A percentile compares a stretch with the other conserved stretches of the same genome.
Evolutionary conservation across 495 filamentous ascomycete species (phyloP).

Genomic region (Cercophora sp.): DNA sequence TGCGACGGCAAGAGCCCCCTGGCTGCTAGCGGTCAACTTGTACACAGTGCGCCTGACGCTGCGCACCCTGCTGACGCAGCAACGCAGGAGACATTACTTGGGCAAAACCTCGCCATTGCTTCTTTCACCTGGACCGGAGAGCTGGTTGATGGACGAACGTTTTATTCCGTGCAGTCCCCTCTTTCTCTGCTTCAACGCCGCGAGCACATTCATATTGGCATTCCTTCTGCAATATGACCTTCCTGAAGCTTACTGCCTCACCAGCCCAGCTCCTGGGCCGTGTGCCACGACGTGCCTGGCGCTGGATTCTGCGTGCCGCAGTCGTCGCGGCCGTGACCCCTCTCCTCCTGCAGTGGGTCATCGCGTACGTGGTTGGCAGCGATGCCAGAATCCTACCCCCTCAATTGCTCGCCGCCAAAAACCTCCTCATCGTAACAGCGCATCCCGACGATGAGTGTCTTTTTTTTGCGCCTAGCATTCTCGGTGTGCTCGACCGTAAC

Average conservation of each 20-base stretch:
- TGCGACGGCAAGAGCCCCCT: too few relatives aligned
- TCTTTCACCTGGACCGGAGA: background rate
- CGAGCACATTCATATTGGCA: too few relatives aligned
- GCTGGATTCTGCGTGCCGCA: conserved; percentile 24
- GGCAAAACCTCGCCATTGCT: background rate
- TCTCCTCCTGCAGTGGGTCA: conserved; percentile 33
- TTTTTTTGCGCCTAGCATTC: conserved; percentile 39
- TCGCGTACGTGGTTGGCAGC: conserved; percentile 35
- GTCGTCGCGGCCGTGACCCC: conserved; percentile 28
- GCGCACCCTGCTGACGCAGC: background rate
- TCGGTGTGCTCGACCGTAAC: conserved; percentile 37
- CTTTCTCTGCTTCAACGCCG: too few relatives aligned
- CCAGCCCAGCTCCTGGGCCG: conserved; percentile 13
- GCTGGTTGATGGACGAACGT: background rate
- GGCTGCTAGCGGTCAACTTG: too few relatives aligned
- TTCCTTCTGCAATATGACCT: too few relatives aligned
- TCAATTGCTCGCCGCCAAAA: conserved; percentile 33
- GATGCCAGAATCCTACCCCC: conserved; percentile 37
- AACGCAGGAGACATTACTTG: too few relatives aligned
- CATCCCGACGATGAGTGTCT: conserved; percentile 45
- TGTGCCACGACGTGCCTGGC: conserved; percentile 26
- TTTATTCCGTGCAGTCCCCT: background rate
- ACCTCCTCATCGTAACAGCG: conserved; percentile 38
- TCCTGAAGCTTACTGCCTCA: conserved; percentile 13
- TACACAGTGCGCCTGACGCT: conserved; percentile 2